These are phyloP conservation scores for Talaromyces sp. DNA, from an alignment of 2,329 filamentous ascomycete genomes.

Conservation along the genomic window DNA sequence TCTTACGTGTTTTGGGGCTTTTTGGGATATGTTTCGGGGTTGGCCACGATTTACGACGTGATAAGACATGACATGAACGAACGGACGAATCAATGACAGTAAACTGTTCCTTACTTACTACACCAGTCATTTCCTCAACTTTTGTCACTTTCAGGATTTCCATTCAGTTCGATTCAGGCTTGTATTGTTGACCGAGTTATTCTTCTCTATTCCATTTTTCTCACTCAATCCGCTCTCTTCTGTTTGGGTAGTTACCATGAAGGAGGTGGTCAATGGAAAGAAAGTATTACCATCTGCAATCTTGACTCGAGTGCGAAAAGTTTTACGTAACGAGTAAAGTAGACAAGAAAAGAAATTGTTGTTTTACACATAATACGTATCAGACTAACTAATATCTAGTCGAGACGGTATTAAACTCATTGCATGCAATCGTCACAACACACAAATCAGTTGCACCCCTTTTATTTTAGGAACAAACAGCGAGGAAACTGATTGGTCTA, in stretches of 20 bases:
- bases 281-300: too few relatives aligned
- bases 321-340: too few relatives aligned
- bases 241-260: not conserved
- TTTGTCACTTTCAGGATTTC: not conserved
- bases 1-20: not conserved
- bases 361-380: slow-evolving; percentile 18
- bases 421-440: slow-evolving; percentile 18
- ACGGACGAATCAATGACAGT: not conserved
- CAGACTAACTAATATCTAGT: slow-evolving; percentile 9
- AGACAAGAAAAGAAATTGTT: slow-evolving; percentile 18
- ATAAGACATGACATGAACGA: not conserved
- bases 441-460: not conserved
- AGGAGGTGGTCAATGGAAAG: too few relatives aligned
- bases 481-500: slow-evolving; percentile 30
- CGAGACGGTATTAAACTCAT: slow-evolving; percentile 13
- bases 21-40: not conserved
- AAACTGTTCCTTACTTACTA: not conserved
- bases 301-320: too few relatives aligned
- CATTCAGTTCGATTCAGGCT: not conserved
- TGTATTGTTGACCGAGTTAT: slow-evolving; percentile 7
- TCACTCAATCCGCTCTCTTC: not conserved
- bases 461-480: not conserved
- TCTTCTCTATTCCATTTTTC: not conserved
- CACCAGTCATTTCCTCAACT: not conserved
- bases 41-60: not conserved